Percentiles rank a stretch among this genome's conserved stretches.
phyloP scores from a whole-genome alignment of 345 rosid genomes.

The Alliaria petiolata region DNA sequence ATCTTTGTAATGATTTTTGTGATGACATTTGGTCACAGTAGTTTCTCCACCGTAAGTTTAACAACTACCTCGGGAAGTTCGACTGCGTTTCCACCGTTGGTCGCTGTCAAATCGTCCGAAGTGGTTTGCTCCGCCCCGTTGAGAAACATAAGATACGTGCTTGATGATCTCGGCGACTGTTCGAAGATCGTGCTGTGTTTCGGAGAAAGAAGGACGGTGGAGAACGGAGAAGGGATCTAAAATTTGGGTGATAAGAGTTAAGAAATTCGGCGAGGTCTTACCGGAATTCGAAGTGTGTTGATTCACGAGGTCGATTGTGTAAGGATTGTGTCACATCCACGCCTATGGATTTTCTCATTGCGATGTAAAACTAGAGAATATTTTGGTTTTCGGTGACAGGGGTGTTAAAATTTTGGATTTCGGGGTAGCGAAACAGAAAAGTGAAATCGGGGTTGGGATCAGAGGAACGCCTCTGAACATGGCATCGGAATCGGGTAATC shows the following conservation, averaged over 20 bases:
- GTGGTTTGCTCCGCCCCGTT: conserved; percentile 36
- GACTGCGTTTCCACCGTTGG: conserved; percentile 31
- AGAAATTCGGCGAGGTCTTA: conserved; percentile 35
- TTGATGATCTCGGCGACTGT: conserved; percentile 39
- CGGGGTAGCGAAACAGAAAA: conserved; percentile 53
- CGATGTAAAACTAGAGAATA: conserved; percentile 55
- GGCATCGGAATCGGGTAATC: conserved; percentile 69
- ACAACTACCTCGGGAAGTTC: conserved; percentile 31
- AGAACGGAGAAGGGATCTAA: conserved; percentile 42
- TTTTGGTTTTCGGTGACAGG: conserved; percentile 46
- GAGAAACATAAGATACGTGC: conserved; percentile 45
- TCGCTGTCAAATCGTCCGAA: conserved; percentile 75
- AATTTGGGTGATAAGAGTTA: conserved; percentile 41
- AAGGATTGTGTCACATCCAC: conserved; percentile 57
- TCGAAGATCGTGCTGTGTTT: conserved; percentile 49
- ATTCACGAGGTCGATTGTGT: conserved; percentile 48
- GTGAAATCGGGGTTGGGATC: conserved; percentile 22
- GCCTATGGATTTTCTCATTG: conserved; percentile 56
- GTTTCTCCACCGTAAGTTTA: conserved; percentile 65
- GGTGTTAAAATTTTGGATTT: conserved; percentile 64
- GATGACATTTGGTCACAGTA: conserved; percentile 59
- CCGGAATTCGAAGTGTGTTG: conserved; percentile 47
- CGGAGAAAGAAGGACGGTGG: conserved; percentile 45
- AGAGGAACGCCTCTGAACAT: conserved; percentile 73
- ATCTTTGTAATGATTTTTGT: too few species aligned